Evolutionary conservation across 2,329 filamentous ascomycete genomes (phyloP), one percentile per base, ranked within the genome.

Genomic region (Cercospora sojina): DNA sequence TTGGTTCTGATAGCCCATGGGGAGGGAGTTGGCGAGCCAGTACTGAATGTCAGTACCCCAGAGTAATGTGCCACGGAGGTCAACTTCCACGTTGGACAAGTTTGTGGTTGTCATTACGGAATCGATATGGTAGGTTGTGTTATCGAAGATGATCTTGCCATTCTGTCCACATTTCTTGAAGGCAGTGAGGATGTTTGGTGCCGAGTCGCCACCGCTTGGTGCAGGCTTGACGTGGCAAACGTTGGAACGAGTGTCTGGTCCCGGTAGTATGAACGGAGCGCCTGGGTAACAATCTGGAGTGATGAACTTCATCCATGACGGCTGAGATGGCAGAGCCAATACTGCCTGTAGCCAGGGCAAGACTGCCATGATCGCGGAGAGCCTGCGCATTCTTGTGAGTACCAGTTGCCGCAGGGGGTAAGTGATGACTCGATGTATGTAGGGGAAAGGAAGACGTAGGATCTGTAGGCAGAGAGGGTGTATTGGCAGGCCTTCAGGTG

Each of bases 1-100:
- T 67, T 86, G 84, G 68, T 87, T 85, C 73, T 87, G 84, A 71
- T 84, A 86, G 4, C 81, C 83, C 7, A 86, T 78, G 0, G 81
- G 79, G 67, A 86, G 79, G 5, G 83, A 84, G 41, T 84, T 77
- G 9, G 78, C 78, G 0, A 84, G 79, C 84, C 84, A 87, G 74
- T 86, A 86, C 6, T 77, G 67, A 8, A 86, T 81, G 59, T 81
- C 70, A 0, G 76, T 78, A 35, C 74, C 70, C 79, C 78, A 81
- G 67, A 84, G 70, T 3, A 84, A 77, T 5, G 78, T 84, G 6
- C 83, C 83, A 29, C 79, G 74, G 57, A 85, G 77, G 64, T 85
- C 81, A 56, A 85, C 78, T 35, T 83, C 79, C 16, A 80, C 79
- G 68, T 85, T 81, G 38, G 76, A 71, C 23, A 86, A 77, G 64